A percentile compares a stretch with the other conserved stretches of the same genome.
These are phyloP conservation scores for Mortierella sp. DNA, from an alignment of 371 early-diverging fungal species.

Conservation along the genomic window DNA sequence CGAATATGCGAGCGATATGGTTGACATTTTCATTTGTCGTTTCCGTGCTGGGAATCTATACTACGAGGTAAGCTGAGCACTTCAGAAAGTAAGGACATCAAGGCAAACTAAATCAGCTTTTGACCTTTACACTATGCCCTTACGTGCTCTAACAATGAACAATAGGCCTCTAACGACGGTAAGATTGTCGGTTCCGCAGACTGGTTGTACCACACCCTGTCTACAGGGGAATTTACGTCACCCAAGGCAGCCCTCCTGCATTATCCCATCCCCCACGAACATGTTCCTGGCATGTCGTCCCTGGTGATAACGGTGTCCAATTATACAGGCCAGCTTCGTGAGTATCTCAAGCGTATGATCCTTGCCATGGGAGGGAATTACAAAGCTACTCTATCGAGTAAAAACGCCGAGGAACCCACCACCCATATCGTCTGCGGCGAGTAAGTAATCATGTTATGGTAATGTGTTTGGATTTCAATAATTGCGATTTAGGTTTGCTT, in stretches of 20 bases:
- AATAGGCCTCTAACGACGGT: conserved; percentile 70
- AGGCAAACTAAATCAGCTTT: neutral
- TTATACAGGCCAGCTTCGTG: conserved; percentile 77
- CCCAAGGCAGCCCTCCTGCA: conserved; percentile 52
- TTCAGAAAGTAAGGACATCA: neutral
- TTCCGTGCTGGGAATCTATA: conserved; percentile 69
- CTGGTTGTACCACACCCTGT: conserved; percentile 48
- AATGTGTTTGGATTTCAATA: neutral
- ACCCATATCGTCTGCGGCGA: conserved; percentile 81
- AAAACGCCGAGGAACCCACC: conserved; percentile 57
- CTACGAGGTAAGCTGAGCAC: conserved; percentile 45
- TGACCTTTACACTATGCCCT: neutral
- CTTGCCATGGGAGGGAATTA: conserved; percentile 75
- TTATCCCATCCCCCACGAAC: conserved; percentile 41
- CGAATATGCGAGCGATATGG: conserved; percentile 54
- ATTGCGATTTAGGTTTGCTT: neutral
- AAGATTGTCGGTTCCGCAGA: conserved; percentile 70
- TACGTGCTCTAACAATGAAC: neutral
- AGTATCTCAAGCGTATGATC: conserved; percentile 77
- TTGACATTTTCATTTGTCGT: conserved; percentile 73
- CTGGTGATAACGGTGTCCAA: conserved; percentile 77
- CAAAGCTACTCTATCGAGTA: conserved; percentile 68
- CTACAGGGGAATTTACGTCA: conserved; percentile 35
- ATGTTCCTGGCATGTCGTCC: conserved; percentile 34
- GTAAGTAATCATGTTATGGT: conserved; percentile 49